Percentiles rank a stretch among this genome's conserved stretches.
Evolutionary conservation across 768 basidiomycete genomes (phyloP).

Genomic region (Scleroderma bovista): DNA sequence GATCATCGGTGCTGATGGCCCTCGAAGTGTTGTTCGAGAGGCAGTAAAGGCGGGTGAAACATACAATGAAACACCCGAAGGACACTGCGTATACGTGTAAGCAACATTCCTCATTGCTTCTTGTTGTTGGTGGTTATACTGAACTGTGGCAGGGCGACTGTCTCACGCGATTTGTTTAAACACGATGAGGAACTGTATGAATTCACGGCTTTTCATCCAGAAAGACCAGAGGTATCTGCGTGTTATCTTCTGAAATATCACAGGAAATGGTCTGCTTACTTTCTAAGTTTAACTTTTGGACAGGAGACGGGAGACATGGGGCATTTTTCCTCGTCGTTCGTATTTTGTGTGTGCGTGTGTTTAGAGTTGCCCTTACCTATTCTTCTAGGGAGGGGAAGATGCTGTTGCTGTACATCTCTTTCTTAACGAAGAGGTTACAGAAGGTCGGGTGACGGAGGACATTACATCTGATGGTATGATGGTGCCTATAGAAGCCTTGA

Average conservation of each 20-base stretch:
- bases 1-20: slow-evolving; percentile 61
- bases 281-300: slow-evolving; percentile 21
- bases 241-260: background rate
- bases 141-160: slow-evolving; percentile 29
- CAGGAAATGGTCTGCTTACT: background rate
- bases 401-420: slow-evolving; percentile 35
- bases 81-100: slow-evolving; percentile 43
- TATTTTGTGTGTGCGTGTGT: background rate
- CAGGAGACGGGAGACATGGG: slow-evolving; percentile 23
- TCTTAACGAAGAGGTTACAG: slow-evolving; percentile 34
- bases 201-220: slow-evolving; percentile 19
- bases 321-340: slow-evolving; percentile 19
- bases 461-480: slow-evolving; percentile 15
- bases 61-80: slow-evolving; percentile 21
- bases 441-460: slow-evolving; percentile 30
- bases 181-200: slow-evolving; percentile 39
- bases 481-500: slow-evolving; percentile 31
- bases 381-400: slow-evolving; percentile 31
- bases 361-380: background rate
- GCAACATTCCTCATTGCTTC: slow-evolving; percentile 14
- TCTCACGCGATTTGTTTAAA: slow-evolving; percentile 38
- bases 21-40: slow-evolving; percentile 37
- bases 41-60: slow-evolving; percentile 32
- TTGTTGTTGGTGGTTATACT: background rate
- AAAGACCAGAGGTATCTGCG: slow-evolving; percentile 18